Percentiles rank a stretch among this genome's conserved stretches.
phyloP scores from a whole-genome alignment of 371 early-diverging fungal genomes.

The Blakeslea trispora region DNA sequence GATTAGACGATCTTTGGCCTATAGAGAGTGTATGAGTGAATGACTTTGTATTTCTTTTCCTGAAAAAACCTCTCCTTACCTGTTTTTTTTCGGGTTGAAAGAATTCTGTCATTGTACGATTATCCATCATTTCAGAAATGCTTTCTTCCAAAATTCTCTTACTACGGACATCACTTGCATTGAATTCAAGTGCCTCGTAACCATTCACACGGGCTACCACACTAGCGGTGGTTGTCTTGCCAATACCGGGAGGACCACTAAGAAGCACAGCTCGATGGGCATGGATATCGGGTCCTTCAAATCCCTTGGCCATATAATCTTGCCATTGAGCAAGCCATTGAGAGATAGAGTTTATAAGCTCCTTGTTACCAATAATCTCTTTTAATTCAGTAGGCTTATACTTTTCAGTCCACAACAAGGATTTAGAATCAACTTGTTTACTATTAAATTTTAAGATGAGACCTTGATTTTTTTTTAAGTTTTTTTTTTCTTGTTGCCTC shows the following conservation, averaged over 20 bases:
- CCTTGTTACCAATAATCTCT: constrained; percentile 95
- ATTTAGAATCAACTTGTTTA: not conserved
- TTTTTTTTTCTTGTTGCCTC: not conserved
- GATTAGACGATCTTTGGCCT: constrained; percentile 11
- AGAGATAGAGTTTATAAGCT: constrained; percentile 57
- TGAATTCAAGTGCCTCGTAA: constrained; percentile 94
- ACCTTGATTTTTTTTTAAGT: no score
- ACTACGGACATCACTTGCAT: constrained; percentile 98
- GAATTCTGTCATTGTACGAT: constrained; percentile 75
- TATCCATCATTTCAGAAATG: constrained; percentile 55
- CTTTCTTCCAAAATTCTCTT: constrained; percentile 83
- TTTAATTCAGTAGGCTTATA: constrained; percentile 83
- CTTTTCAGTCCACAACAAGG: constrained; percentile 90
- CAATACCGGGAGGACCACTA: constrained; percentile 98
- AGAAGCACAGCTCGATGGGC: constrained; percentile 79
- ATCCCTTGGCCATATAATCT: constrained; percentile 23
- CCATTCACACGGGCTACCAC: constrained; percentile 83
- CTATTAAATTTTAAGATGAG: not conserved
- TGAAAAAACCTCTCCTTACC: constrained; percentile 1
- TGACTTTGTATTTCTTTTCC: constrained; percentile 13
- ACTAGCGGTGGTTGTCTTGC: constrained; percentile 98
- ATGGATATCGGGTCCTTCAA: constrained; percentile 23
- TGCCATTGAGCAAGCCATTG: constrained; percentile 26
- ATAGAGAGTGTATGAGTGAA: no score
- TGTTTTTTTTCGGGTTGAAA: constrained; percentile 24